A percentile compares a stretch with the other conserved stretches of the same genome.
phyloP scores from a whole-genome alignment of 2,329 filamentous ascomycete genomes.

The Aureobasidium namibiae region DNA sequence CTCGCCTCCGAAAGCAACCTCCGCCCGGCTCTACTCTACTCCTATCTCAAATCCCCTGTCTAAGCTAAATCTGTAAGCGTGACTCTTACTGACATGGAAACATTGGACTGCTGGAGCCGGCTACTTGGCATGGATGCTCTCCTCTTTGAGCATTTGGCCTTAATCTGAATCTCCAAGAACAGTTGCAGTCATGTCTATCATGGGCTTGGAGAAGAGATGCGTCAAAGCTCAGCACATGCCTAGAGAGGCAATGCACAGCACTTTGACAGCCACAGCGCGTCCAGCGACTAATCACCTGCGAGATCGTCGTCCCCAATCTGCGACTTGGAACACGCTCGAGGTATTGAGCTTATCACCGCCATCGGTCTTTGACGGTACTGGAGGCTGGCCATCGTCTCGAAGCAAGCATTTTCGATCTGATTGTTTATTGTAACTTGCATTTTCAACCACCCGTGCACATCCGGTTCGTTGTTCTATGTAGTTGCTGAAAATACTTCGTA shows the following conservation, averaged over 20 bases:
- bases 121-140: background rate
- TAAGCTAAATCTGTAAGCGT: background rate
- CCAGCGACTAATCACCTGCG: background rate
- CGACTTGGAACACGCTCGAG: background rate
- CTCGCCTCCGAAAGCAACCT: background rate
- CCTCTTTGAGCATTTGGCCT: too few relatives aligned
- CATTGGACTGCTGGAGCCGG: background rate
- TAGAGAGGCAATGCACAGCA: background rate
- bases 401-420: background rate
- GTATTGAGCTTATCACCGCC: background rate
- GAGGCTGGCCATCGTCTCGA: background rate
- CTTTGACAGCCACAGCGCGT: background rate
- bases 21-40: background rate
- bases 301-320: background rate
- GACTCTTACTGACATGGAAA: background rate
- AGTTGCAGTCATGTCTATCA: background rate
- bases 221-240: background rate
- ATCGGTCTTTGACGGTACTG: background rate
- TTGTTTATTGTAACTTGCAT: background rate
- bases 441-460: background rate
- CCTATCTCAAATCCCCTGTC: background rate
- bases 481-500: background rate
- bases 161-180: background rate
- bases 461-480: background rate
- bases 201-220: background rate